Base-by-base conservation (phyloP, 257 asterid genomes). In the Capsicum baccatum region DNA sequence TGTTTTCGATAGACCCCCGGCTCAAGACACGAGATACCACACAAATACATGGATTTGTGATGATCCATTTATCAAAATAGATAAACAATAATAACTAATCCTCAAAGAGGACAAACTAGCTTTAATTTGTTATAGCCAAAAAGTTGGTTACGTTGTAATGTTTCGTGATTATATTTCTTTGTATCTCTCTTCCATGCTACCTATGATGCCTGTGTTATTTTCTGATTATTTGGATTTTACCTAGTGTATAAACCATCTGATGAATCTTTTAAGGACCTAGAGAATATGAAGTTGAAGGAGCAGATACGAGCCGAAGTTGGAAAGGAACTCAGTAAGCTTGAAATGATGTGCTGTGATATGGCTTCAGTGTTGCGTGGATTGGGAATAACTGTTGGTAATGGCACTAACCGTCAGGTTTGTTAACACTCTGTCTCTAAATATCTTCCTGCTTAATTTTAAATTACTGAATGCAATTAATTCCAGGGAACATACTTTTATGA, bases 281-380 rank as follows among this genome's bases (percentile, higher is more conserved):
- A 97, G 84, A 92, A 92, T 87, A 89, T 93, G 98, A 93, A 91
- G 87, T 50, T 92, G 90, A 97, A 91, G 92, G 99, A 94, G 87
- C 84, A 8, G 8, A 86, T 95, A 80, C 98, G 97, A 37, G 89
- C 87, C 42, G 90, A 91, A 81, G 92, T 95, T 55, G 87, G 93
- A 81, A 91, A 83, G 42, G 92, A 93, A 86, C 95, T 97, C 83
- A 88, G 68, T 73, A 87, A 93, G 44, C 44, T 39, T 39, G 44
- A 39, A 39, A 39, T 39, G 44, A 39, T 2, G 5, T 39, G 44
- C 44, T 3, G 44, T 39, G 44, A 39, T 39, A 39, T 39, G 44
- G 5, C 48, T 3, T 44, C 48, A 44, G 48, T 44, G 48, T 44
- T 44, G 93, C 94, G 86, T 37, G 88, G 84, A 37, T 85, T 95